A percentile compares a stretch with the other conserved stretches of the same genome.
phyloP scores from a whole-genome alignment of 1,284 basidiomycete species.

The Porodaedalea pini region DNA sequence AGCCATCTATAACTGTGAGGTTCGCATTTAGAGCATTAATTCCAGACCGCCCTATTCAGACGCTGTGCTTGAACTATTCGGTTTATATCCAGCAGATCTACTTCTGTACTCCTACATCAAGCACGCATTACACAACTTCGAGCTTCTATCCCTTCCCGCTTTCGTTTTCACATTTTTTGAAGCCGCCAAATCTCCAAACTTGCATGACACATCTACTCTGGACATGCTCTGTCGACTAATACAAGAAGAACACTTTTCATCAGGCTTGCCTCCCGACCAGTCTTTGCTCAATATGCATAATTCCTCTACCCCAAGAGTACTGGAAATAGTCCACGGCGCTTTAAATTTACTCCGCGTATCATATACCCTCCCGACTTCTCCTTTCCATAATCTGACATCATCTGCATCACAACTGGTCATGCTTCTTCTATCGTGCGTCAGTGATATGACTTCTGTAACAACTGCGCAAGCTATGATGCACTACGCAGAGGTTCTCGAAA shows the following conservation, averaged over 20 bases:
- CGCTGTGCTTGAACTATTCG: slow-evolving; percentile 61
- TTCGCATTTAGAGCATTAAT: slow-evolving; percentile 34
- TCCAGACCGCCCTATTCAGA: slow-evolving; percentile 39
- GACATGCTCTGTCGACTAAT: slow-evolving; percentile 64
- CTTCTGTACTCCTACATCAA: slow-evolving; percentile 60
- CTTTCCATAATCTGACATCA: slow-evolving; percentile 54
- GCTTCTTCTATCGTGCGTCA: slow-evolving; percentile 54
- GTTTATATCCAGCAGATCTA: slow-evolving; percentile 61
- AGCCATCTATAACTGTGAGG: slow-evolving; percentile 42
- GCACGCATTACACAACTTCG: slow-evolving; percentile 47
- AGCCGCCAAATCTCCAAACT: slow-evolving; percentile 40
- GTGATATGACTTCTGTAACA: slow-evolving; percentile 57
- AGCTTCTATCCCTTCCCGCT: slow-evolving; percentile 51
- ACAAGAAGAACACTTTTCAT: slow-evolving; percentile 57
- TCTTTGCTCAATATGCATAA: slow-evolving; percentile 43
- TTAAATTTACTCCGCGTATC: slow-evolving; percentile 55
- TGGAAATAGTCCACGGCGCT: slow-evolving; percentile 58
- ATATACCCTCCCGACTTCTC: slow-evolving; percentile 52
- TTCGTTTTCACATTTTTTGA: slow-evolving; percentile 56
- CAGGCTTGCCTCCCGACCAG: slow-evolving; percentile 47
- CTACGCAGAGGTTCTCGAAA: slow-evolving; percentile 50
- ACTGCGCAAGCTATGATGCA: slow-evolving; percentile 53
- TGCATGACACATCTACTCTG: slow-evolving; percentile 61
- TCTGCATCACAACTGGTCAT: slow-evolving; percentile 61
- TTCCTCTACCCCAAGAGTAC: slow-evolving; percentile 34